Conservation (phyloP, 2,329 filamentous ascomycete species). For the Ophiocordyceps unilateralis region DNA sequence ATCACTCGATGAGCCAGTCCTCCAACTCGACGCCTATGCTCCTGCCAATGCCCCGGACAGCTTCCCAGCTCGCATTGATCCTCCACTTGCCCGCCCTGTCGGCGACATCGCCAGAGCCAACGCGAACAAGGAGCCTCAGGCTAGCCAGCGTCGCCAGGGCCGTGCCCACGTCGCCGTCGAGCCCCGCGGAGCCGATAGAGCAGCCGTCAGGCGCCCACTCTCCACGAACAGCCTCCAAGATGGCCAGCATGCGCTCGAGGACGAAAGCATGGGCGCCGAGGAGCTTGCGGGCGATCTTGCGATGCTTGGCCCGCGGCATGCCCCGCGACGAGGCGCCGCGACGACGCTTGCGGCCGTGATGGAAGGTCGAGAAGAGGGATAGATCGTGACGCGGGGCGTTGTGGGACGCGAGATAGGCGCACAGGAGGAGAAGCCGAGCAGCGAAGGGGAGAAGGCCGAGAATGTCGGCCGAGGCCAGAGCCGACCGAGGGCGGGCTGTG, state of each 20-base stretch:
- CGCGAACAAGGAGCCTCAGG: conserved; percentile 49
- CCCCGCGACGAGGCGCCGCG: conserved; percentile 22
- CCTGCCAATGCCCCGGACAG: conserved; percentile 50
- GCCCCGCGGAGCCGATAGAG: conserved; percentile 11
- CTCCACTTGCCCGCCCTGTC: conserved; percentile 60
- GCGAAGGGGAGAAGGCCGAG: conserved; percentile 49
- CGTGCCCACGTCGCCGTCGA: conserved; percentile 41
- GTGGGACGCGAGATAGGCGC: conserved; percentile 68
- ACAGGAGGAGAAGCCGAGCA: conserved; percentile 55
- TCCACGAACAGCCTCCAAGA: conserved; percentile 48
- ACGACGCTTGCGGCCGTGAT: conserved; percentile 32
- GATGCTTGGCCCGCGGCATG: conserved; percentile 30
- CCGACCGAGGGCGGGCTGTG: background rate
- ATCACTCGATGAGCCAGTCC: conserved; percentile 54
- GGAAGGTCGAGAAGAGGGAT: conserved; percentile 57
- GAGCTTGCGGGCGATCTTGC: conserved; percentile 61
- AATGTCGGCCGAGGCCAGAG: conserved; percentile 31
- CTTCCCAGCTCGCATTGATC: conserved; percentile 66
- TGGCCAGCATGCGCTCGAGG: conserved; percentile 61
- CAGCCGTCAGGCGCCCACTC: conserved; percentile 29
- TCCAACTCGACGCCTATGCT: conserved; percentile 63
- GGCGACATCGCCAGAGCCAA: conserved; percentile 44
- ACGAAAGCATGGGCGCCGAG: conserved; percentile 63
- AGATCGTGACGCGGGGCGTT: conserved; percentile 59
- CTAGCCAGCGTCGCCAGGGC: conserved; percentile 57